A percentile compares a stretch with the other conserved stretches of the same genome.
These are phyloP conservation scores for Pseudonitzschia multiseries DNA, from an alignment of 108 stramenopile species.

Conservation along the genomic window DNA sequence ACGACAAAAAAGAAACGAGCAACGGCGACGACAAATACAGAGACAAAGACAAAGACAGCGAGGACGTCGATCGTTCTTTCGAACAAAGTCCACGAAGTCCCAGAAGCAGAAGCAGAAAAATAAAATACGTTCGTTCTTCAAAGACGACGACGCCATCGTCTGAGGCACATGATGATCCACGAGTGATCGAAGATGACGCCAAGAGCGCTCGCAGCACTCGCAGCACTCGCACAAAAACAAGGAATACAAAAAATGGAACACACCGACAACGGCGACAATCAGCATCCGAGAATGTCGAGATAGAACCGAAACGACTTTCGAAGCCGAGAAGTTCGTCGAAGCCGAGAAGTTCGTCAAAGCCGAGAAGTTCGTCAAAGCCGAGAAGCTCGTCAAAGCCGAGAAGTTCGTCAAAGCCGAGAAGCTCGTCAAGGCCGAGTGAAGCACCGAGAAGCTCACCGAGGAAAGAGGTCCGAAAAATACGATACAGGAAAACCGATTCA, in stretches of 20 bases:
- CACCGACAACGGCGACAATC: too few species aligned
- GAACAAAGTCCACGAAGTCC: not conserved
- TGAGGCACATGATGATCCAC: not conserved
- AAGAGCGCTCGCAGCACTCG: not conserved
- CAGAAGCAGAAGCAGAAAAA: not conserved
- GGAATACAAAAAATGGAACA: not conserved
- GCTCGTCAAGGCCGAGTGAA: too few species aligned
- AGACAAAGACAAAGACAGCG: too few species aligned
- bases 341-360: too few species aligned
- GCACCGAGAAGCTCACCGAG: not conserved
- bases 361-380: too few species aligned
- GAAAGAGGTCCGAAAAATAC: constrained; percentile 3
- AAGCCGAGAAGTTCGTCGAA: not conserved
- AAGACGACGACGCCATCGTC: too few species aligned
- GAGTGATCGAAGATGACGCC: not conserved
- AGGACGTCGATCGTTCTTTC: not conserved
- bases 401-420: too few species aligned
- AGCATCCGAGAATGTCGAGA: not conserved
- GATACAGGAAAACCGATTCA: not conserved
- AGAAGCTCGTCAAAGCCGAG: too few species aligned
- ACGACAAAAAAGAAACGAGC: not conserved
- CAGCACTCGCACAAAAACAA: too few species aligned
- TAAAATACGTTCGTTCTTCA: not conserved
- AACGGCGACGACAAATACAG: too few species aligned
- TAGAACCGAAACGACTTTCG: not conserved